These are phyloP conservation scores for Chalciporus sphaerocephalus DNA, from an alignment of 768 basidiomycete genomes.

Conservation along the genomic window DNA sequence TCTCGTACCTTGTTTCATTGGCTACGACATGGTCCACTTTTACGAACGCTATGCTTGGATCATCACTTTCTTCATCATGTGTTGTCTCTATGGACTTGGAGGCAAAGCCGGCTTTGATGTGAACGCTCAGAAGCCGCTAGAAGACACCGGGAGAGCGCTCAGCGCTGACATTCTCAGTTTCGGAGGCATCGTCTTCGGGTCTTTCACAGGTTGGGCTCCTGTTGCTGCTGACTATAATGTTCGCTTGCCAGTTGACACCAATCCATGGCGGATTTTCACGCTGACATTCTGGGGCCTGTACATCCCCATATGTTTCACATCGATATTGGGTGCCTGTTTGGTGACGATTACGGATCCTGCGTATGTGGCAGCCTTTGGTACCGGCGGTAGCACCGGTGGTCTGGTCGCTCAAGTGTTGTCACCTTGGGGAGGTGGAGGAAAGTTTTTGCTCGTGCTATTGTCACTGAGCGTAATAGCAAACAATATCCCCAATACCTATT, in stretches of 20 bases:
- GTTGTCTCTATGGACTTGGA: conserved; percentile 49
- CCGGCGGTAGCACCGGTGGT: conserved; percentile 39
- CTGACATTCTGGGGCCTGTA: conserved; percentile 49
- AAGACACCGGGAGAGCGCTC: conserved; percentile 42
- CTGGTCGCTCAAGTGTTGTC: conserved; percentile 41
- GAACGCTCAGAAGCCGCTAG: conserved; percentile 37
- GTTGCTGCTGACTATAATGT: conserved; percentile 55
- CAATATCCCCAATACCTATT: conserved; percentile 45
- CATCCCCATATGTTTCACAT: conserved; percentile 42
- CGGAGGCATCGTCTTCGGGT: conserved; percentile 49
- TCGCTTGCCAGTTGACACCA: conserved; percentile 42
- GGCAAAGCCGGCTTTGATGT: conserved; percentile 44
- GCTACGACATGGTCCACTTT: conserved; percentile 43
- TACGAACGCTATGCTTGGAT: conserved; percentile 60
- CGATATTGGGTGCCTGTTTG: conserved; percentile 35
- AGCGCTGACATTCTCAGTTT: conserved; percentile 49
- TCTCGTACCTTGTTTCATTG: conserved; percentile 44
- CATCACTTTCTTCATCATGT: conserved; percentile 41
- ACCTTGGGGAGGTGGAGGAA: conserved; percentile 41
- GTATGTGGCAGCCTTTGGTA: conserved; percentile 38
- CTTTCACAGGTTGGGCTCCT: conserved; percentile 46
- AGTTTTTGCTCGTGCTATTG: conserved; percentile 41
- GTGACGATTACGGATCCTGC: conserved; percentile 39
- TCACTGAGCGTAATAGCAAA: conserved; percentile 41
- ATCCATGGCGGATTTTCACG: conserved; percentile 40